Evolutionary conservation across 495 filamentous ascomycete species (phyloP).

Genomic region (Aspergillus incahuasiensis): DNA sequence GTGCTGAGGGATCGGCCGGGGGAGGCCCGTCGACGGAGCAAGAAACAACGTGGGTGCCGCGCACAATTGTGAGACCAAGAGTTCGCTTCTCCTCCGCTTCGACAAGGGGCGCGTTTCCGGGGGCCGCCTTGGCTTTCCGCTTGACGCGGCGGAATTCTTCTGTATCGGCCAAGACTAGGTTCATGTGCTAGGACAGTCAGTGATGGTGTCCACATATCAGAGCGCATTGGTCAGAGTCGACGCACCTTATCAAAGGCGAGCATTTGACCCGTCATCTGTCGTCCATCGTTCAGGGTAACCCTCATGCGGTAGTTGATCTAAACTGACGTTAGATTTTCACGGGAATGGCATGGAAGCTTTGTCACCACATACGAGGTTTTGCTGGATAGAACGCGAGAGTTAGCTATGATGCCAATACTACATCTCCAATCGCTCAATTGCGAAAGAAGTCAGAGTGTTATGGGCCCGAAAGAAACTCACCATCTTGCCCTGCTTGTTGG

Average conservation of each 20-base stretch:
- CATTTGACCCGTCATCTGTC: conserved; percentile 96
- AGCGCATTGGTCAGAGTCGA: background rate
- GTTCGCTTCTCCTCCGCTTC: conserved; percentile 96
- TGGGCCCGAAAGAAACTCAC: conserved; percentile 53
- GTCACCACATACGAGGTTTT: conserved; percentile 82
- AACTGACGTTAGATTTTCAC: conserved; percentile 24
- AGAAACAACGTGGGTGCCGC: conserved; percentile 88
- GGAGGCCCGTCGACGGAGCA: conserved; percentile 94
- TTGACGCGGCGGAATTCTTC: conserved; percentile 97
- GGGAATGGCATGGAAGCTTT: background rate
- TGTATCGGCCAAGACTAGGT: conserved; percentile 96
- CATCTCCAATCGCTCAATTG: too few species aligned
- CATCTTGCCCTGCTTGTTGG: conserved; percentile 98
- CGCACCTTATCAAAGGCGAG: conserved; percentile 92
- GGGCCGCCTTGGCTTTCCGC: conserved; percentile 73
- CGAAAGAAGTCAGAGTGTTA: background rate
- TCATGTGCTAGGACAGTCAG: conserved; percentile 74
- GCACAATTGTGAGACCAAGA: conserved; percentile 89
- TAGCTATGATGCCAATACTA: conserved; percentile 41
- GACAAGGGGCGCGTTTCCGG: conserved; percentile 54
- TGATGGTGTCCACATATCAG: conserved; percentile 17
- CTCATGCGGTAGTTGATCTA: conserved; percentile 99
- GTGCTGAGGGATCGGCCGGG: conserved; percentile 87
- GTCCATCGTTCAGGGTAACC: conserved; percentile 89
- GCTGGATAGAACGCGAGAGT: conserved; percentile 58